These are phyloP conservation scores for Aspergillus sclerotioniger DNA, from an alignment of 495 filamentous ascomycete genomes.

Conservation along the genomic window DNA sequence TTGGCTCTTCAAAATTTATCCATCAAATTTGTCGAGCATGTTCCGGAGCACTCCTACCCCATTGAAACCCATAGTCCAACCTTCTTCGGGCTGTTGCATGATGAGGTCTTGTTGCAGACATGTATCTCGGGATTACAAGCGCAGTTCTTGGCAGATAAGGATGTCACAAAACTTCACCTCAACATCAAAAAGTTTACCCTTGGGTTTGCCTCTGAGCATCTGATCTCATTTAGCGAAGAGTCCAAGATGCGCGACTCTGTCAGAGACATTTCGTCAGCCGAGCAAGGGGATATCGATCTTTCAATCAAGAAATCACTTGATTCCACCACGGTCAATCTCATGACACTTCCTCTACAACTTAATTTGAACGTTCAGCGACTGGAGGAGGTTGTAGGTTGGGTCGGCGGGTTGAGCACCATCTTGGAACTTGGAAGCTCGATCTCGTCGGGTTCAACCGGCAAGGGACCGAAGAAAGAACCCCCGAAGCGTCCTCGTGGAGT, in stretches of 20 bases:
- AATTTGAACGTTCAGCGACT: constrained; percentile 74
- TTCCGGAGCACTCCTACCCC: constrained; percentile 43
- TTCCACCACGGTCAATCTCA: constrained; percentile 61
- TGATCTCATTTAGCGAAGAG: constrained; percentile 69
- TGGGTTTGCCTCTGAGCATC: constrained; percentile 68
- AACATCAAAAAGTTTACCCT: constrained; percentile 66
- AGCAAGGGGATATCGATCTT: constrained; percentile 64
- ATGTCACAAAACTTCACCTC: constrained; percentile 28
- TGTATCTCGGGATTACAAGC: constrained; percentile 27
- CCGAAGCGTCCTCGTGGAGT: constrained; percentile 58
- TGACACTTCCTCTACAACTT: constrained; percentile 76
- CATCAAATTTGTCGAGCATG: constrained; percentile 63
- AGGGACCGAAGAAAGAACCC: constrained; percentile 29
- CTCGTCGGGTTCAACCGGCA: constrained; percentile 63
- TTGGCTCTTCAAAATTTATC: constrained; percentile 54
- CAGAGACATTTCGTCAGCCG: constrained; percentile 55
- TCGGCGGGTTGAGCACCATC: constrained; percentile 90
- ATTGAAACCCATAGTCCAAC: constrained; percentile 11
- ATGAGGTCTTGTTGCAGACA: constrained; percentile 38
- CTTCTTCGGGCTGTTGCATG: constrained; percentile 25
- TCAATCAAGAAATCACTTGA: constrained; percentile 52
- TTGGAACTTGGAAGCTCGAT: constrained; percentile 85
- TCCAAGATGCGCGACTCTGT: constrained; percentile 70
- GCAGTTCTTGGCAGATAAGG: constrained; percentile 21
- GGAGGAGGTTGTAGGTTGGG: constrained; percentile 83